Conservation (phyloP, 495 filamentous ascomycete species). For the Penicillium dipodomyicola region DNA sequence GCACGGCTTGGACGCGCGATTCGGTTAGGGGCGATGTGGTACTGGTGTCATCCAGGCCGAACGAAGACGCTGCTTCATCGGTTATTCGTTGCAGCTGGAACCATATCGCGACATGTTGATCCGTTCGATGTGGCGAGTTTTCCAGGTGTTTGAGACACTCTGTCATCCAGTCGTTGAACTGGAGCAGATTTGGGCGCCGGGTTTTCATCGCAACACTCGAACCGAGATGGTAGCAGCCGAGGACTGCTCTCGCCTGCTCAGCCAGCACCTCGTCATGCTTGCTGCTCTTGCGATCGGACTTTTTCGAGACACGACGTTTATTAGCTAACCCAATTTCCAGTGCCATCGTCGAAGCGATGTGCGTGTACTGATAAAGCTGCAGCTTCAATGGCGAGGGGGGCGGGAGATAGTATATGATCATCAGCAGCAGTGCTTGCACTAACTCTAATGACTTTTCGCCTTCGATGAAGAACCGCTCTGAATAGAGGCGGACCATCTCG, state of each 20-base stretch:
- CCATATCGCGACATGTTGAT: slow-evolving; percentile 46
- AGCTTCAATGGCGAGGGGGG: slow-evolving; percentile 45
- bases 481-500: slow-evolving; percentile 48
- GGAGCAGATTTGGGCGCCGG: slow-evolving; percentile 49
- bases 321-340: slow-evolving; percentile 51
- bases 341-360: slow-evolving; percentile 55
- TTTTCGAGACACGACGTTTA: slow-evolving; percentile 27
- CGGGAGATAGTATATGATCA: slow-evolving; percentile 51
- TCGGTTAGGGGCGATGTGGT: slow-evolving; percentile 43
- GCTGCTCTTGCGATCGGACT: slow-evolving; percentile 22
- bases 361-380: slow-evolving; percentile 55
- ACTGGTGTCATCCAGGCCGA: slow-evolving; percentile 52
- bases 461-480: slow-evolving; percentile 47
- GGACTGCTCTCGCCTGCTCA: slow-evolving; percentile 44
- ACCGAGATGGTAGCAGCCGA: slow-evolving; percentile 49
- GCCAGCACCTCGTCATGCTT: slow-evolving; percentile 37
- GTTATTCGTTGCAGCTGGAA: slow-evolving; percentile 46
- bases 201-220: slow-evolving; percentile 52
- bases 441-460: slow-evolving; percentile 54
- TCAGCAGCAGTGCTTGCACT: slow-evolving; percentile 50
- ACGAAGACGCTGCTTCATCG: slow-evolving; percentile 47
- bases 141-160: slow-evolving; percentile 47
- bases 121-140: slow-evolving; percentile 36
- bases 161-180: slow-evolving; percentile 48
- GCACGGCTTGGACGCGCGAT: slow-evolving; percentile 42